Evolutionary conservation across 2,329 filamentous ascomycete species (phyloP), one percentile per base, ranked within the genome.

Genomic region (Ceratocystis variospora): DNA sequence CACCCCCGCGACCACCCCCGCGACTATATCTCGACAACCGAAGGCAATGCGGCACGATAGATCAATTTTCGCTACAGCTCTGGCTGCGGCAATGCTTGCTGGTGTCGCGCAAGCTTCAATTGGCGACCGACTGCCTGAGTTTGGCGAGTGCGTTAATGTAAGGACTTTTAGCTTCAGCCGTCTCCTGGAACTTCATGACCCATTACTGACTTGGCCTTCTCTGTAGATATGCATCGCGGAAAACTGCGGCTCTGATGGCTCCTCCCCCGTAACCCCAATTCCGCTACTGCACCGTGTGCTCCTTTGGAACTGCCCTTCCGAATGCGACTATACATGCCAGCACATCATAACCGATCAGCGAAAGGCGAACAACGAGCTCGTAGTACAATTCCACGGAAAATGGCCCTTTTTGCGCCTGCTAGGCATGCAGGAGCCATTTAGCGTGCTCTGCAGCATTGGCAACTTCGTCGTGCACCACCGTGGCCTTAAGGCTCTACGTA

Each of bases 311-410:
- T 99, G 94, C 78, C 84, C 88, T 69, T 81, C 88, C 73, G 93
- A 99, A 82, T 99, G 94, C 84, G 92, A 99, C 80, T 96, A 99
- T 79, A 87, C 89, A 68, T 99, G 94, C 80, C 94, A 99, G 76
- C 93, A 96, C 80, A 87, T 96, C 74, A 81, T 95, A 68, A 97
- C 94, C 66, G 77, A 83, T 71, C 77, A 78, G 67, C 90, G 93
- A 69, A 77, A 91, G 70, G 78, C 83, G 31, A 79, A 82, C 69
- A 82, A 84, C 68, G 83, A 84, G 37, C 82, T 86, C 10, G 76
- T 96, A 62, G 87, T 93, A 66, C 94, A 99, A 77, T 99, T 92
- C 80, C 91, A 99, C 78, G 94, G 94, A 41, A 99, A 99, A 82
- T 99, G 94, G 94, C 94, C 94, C 48, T 99, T 99, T 78, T 81